These are phyloP conservation scores for Fusarium nematophilum DNA, from an alignment of 2,329 filamentous ascomycete species.

Conservation along the genomic window DNA sequence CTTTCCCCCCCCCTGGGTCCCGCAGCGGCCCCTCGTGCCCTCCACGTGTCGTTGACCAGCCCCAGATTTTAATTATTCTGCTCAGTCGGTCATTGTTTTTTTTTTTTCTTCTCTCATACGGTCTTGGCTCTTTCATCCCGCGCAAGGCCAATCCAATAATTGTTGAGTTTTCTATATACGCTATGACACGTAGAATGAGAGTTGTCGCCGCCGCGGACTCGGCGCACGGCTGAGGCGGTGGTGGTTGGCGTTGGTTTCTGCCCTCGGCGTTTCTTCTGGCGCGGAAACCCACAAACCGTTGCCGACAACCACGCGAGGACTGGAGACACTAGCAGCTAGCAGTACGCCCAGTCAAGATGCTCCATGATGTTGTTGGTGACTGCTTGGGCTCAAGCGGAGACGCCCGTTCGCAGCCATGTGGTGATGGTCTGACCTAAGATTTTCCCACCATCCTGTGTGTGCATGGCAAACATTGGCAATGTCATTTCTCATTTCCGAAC, in stretches of 20 bases:
- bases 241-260: background rate
- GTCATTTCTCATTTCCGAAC: slow-evolving; percentile 11
- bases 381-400: background rate
- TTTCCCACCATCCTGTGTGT: background rate
- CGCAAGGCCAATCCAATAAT: too few species aligned
- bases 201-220: slow-evolving; percentile 12
- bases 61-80: slow-evolving; percentile 1
- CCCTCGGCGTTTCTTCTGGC: background rate
- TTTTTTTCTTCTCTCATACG: background rate
- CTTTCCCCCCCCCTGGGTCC: slow-evolving; percentile 10
- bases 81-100: background rate
- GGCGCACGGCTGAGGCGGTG: slow-evolving; percentile 9
- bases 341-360: background rate
- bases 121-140: background rate
- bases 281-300: slow-evolving; percentile 12
- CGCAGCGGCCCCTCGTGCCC: slow-evolving; percentile 26
- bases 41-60: slow-evolving; percentile 38
- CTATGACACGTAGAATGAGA: background rate
- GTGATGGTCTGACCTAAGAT: slow-evolving; percentile 13
- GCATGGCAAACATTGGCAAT: background rate
- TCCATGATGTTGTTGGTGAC: background rate
- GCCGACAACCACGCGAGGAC: slow-evolving; percentile 18
- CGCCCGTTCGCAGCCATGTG: slow-evolving; percentile 1
- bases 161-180: slow-evolving; percentile 2
- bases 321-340: background rate